Percentiles rank a stretch among this genome's conserved stretches.
phyloP scores from a whole-genome alignment of 2,329 filamentous ascomycete species.

The Helotiales sp. region DNA sequence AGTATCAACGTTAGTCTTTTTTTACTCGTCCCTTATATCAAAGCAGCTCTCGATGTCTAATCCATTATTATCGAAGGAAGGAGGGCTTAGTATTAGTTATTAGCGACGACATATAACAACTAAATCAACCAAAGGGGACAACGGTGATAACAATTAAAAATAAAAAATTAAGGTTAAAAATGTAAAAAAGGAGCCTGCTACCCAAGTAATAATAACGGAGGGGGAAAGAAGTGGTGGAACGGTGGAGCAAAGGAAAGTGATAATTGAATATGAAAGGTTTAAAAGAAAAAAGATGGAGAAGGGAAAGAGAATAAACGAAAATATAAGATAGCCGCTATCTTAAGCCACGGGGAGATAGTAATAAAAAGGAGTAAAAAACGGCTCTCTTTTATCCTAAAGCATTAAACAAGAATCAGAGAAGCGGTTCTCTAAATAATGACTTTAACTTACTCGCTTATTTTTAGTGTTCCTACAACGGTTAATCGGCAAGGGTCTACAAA shows the following conservation, averaged over 20 bases:
- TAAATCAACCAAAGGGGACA: constrained; percentile 9
- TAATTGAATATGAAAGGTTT: constrained; percentile 29
- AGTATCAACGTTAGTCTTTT: constrained; percentile 27
- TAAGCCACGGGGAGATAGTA: too few species aligned
- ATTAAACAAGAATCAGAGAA: too few species aligned
- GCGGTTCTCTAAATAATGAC: too few species aligned
- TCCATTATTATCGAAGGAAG: constrained; percentile 28
- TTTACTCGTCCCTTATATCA: constrained; percentile 27
- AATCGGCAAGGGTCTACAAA: too few species aligned
- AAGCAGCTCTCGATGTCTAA: constrained; percentile 36
- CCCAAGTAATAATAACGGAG: constrained; percentile 21
- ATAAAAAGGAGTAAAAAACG: too few species aligned
- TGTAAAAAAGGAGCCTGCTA: constrained; percentile 13
- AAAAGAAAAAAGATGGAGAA: constrained; percentile 27
- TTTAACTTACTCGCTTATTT: too few species aligned
- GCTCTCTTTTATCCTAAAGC: too few species aligned
- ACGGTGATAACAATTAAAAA: constrained; percentile 13
- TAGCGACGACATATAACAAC: constrained; percentile 25
- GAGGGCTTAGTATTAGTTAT: constrained; percentile 29
- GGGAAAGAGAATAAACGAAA: too few species aligned
- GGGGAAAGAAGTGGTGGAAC: constrained; percentile 19
- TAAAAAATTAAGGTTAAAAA: constrained; percentile 18
- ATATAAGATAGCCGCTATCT: too few species aligned
- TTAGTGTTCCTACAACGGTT: too few species aligned
- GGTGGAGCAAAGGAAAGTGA: constrained; percentile 15